phyloP scores from a whole-genome alignment of 1,284 basidiomycete species.

The Ceratobasidium sp. region DNA sequence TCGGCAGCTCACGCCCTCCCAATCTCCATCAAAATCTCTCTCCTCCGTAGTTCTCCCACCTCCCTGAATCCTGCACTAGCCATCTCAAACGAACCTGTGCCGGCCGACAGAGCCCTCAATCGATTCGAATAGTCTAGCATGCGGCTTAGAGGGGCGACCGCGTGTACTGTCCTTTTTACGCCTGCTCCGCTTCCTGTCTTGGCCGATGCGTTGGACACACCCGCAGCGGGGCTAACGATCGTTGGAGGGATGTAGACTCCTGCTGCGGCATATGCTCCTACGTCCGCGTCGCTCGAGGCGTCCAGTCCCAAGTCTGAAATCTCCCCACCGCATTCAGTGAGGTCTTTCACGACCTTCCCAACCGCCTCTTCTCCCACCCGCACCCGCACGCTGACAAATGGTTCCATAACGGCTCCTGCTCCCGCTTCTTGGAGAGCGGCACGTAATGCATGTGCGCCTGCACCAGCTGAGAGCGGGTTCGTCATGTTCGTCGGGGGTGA shows the following conservation, averaged over 20 bases:
- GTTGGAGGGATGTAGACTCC: constrained; percentile 78
- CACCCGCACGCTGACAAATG: constrained; percentile 73
- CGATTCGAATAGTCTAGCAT: constrained; percentile 84
- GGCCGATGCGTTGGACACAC: constrained; percentile 52
- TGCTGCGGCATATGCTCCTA: constrained; percentile 62
- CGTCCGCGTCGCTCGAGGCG: constrained; percentile 58
- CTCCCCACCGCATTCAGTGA: constrained; percentile 79
- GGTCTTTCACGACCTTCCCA: constrained; percentile 78
- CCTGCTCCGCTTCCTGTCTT: constrained; percentile 51
- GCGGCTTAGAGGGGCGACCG: constrained; percentile 77
- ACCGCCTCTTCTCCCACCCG: constrained; percentile 71
- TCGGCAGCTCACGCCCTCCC: constrained; percentile 65
- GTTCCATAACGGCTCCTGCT: constrained; percentile 77
- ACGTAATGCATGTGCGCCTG: constrained; percentile 70
- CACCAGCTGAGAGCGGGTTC: constrained; percentile 64
- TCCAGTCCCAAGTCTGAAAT: constrained; percentile 70
- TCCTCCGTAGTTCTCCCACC: constrained; percentile 67
- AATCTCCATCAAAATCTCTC: constrained; percentile 78
- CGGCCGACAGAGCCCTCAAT: constrained; percentile 81
- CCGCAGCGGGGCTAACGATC: constrained; percentile 73
- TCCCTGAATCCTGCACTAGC: constrained; percentile 74
- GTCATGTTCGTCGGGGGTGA: constrained; percentile 54
- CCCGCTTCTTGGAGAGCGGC: constrained; percentile 67
- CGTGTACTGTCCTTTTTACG: constrained; percentile 68
- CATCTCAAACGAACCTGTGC: constrained; percentile 85